phyloP scores from a whole-genome alignment of 306 rosid genomes.

The Adenanthera pavonina region DNA sequence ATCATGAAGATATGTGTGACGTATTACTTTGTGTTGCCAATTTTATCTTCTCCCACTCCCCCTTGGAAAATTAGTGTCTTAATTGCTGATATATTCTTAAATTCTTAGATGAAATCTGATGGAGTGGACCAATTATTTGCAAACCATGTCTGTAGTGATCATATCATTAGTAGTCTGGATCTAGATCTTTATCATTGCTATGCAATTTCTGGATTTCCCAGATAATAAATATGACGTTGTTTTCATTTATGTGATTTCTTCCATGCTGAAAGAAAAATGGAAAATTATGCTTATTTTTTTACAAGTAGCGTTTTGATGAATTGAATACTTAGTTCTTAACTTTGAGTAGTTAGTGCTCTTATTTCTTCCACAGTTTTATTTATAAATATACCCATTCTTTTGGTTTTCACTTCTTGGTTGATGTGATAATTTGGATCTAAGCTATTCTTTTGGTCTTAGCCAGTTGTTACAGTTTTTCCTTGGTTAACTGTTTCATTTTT shows the following conservation, averaged over 20 bases:
- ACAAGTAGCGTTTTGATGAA: slow-evolving; percentile 4
- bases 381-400: not conserved
- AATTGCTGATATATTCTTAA: not conserved
- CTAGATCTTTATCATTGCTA: not conserved
- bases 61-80: not conserved
- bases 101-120: not conserved
- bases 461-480: not conserved
- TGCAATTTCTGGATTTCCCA: not conserved
- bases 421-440: slow-evolving; percentile 23
- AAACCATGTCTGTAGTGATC: not conserved
- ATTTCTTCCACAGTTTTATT: not conserved
- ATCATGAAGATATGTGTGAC: not conserved
- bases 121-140: slow-evolving; percentile 11
- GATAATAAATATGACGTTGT: not conserved
- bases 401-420: slow-evolving; percentile 9
- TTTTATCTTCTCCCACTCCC: not conserved
- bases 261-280: slow-evolving; percentile 17
- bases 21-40: not conserved
- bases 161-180: not conserved
- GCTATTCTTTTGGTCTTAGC: not conserved
- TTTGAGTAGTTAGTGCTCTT: not conserved
- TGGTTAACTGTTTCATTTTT: not conserved
- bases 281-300: not conserved
- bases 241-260: slow-evolving; percentile 21
- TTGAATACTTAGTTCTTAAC: not conserved